Percentiles rank a stretch among this genome's conserved stretches.
Conservation (phyloP, 352 stramenopile genomes). For the Poterioochromonas sp. region DNA sequence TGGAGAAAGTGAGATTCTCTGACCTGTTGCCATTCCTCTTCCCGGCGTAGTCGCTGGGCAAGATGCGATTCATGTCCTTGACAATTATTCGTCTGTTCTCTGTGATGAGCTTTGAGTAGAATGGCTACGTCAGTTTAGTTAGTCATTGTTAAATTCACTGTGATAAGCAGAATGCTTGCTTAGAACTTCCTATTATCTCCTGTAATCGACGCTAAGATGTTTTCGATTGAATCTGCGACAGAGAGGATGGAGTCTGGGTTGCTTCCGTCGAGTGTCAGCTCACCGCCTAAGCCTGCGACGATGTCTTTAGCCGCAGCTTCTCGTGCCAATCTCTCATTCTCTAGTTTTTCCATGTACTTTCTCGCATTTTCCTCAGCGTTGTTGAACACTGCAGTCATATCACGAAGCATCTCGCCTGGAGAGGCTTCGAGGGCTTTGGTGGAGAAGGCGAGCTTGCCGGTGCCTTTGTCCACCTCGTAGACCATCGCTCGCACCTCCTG, state of each 20-base stretch:
- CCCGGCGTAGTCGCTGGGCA: too few relatives aligned
- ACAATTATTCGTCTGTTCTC: too few relatives aligned
- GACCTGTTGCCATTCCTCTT: too few relatives aligned
- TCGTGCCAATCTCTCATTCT: conserved; percentile 36
- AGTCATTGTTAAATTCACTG: too few relatives aligned
- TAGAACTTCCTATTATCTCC: too few relatives aligned
- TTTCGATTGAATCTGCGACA: background rate
- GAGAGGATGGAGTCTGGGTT: too few relatives aligned
- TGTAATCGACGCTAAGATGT: background rate
- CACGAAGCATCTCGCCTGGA: conserved; percentile 71
- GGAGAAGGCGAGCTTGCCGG: conserved; percentile 60
- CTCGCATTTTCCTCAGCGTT: conserved; percentile 57
- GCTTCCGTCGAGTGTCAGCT: too few relatives aligned
- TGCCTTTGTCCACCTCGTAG: conserved; percentile 70
- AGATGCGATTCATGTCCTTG: too few relatives aligned
- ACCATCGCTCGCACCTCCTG: conserved; percentile 76
- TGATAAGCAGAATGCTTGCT: too few relatives aligned
- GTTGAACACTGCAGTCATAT: conserved; percentile 44
- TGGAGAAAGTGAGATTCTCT: background rate
- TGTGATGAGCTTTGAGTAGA: too few relatives aligned
- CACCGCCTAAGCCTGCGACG: too few relatives aligned
- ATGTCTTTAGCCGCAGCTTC: conserved; percentile 8
- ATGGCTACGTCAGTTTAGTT: too few relatives aligned
- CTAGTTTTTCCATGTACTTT: conserved; percentile 57
- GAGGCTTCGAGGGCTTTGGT: conserved; percentile 74